A percentile compares a stretch with the other conserved stretches of the same genome.
These are phyloP conservation scores for Phytophthora brassicae DNA, from an alignment of 352 stramenopile species.

Conservation along the genomic window DNA sequence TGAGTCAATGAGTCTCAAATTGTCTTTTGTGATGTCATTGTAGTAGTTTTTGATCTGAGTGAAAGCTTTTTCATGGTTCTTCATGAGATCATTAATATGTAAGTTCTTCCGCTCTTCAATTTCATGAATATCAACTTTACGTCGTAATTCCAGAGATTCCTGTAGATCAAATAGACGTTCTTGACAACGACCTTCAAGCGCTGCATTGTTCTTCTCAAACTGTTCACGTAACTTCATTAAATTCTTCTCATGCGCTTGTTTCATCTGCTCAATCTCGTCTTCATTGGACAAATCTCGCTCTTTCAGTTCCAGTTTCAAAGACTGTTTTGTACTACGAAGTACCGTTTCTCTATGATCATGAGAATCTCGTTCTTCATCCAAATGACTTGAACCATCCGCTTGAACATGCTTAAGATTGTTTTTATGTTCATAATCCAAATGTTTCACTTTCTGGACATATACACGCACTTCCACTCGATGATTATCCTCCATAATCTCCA, in stretches of 20 bases:
- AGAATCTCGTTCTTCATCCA: constrained; percentile 79
- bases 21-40: constrained; percentile 95
- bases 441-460: constrained; percentile 95
- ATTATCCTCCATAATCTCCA: constrained; percentile 96
- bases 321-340: constrained; percentile 74
- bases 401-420: constrained; percentile 91
- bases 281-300: constrained; percentile 86
- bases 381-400: constrained; percentile 57
- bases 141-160: constrained; percentile 87
- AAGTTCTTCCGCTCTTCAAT: constrained; percentile 95
- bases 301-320: constrained; percentile 79
- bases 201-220: constrained; percentile 87
- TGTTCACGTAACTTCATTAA: constrained; percentile 89
- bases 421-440: constrained; percentile 94
- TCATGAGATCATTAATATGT: constrained; percentile 95
- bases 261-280: constrained; percentile 88
- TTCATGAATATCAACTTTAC: constrained; percentile 93
- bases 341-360: constrained; percentile 65
- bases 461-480: constrained; percentile 92
- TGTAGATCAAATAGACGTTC: constrained; percentile 67
- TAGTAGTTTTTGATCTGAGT: constrained; percentile 96
- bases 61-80: constrained; percentile 93
- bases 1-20: constrained; percentile 90
- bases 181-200: constrained; percentile 77
- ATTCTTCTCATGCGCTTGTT: constrained; percentile 92